A percentile compares a stretch with the other conserved stretches of the same genome.
Evolutionary conservation across 2,329 filamentous ascomycete genomes (phyloP).

Genomic region (Fusarium nanum): DNA sequence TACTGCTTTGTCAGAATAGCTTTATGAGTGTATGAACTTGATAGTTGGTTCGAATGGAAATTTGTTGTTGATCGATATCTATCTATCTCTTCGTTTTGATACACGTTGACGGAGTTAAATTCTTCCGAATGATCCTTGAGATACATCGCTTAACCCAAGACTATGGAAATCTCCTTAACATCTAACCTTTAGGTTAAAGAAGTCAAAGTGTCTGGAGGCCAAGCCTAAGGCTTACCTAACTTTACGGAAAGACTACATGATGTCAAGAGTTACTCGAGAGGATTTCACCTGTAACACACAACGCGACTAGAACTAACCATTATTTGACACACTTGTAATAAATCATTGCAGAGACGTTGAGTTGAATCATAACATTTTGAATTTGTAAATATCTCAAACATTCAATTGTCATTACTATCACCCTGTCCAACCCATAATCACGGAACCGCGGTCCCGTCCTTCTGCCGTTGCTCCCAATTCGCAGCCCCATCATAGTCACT

Average conservation of each 20-base stretch:
- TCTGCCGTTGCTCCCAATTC: slow-evolving; percentile 38
- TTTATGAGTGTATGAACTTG: background rate
- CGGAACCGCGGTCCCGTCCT: slow-evolving; percentile 9
- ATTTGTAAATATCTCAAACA: no score
- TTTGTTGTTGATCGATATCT: background rate
- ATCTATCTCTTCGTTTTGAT: background rate
- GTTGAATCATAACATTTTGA: no score
- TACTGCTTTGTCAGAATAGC: background rate
- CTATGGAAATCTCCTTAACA: no score
- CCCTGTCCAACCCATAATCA: background rate
- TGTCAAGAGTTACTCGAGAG: no score
- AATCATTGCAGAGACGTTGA: no score
- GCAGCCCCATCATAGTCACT: slow-evolving; percentile 36
- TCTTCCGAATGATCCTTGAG: background rate
- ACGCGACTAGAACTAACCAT: rapidly evolving
- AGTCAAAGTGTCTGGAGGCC: no score
- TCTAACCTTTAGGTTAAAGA: no score
- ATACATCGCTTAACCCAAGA: no score
- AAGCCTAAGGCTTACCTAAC: no score
- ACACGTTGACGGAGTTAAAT: rapidly evolving
- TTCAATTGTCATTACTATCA: background rate
- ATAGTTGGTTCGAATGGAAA: background rate
- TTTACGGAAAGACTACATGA: no score
- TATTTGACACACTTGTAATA: no score
- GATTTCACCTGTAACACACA: background rate